A percentile compares a stretch with the other conserved stretches of the same genome.
Conservation (phyloP, 805 yeast genomes). For the Kregervanrija fluxuum region DNA sequence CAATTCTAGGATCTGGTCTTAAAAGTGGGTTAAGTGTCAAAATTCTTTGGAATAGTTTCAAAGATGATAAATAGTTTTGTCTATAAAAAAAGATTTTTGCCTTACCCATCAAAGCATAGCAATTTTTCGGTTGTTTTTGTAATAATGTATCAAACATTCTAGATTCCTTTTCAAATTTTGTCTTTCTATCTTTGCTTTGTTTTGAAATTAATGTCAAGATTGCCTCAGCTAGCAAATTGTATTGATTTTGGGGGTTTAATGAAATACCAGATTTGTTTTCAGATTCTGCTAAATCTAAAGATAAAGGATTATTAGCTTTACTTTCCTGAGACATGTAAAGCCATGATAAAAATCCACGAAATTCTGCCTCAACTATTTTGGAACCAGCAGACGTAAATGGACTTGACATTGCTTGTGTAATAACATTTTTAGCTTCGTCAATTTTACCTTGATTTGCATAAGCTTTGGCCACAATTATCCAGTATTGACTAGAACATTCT, state of each 20-base stretch:
- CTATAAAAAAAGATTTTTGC: constrained; percentile 74
- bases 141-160: constrained; percentile 59
- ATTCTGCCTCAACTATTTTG: constrained; percentile 37
- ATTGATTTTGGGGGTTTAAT: constrained; percentile 33
- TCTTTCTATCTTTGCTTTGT: constrained; percentile 52
- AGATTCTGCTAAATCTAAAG: constrained; percentile 22
- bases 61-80: constrained; percentile 64
- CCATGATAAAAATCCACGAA: constrained; percentile 71
- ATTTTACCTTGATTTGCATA: constrained; percentile 57
- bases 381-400: constrained; percentile 24
- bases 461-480: constrained; percentile 80
- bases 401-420: constrained; percentile 49
- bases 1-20: constrained; percentile 89
- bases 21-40: constrained; percentile 68
- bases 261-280: constrained; percentile 39
- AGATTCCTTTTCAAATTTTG: constrained; percentile 63
- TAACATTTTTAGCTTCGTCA: constrained; percentile 57
- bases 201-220: constrained; percentile 55
- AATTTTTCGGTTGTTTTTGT: constrained; percentile 49
- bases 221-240: constrained; percentile 60
- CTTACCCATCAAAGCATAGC: constrained; percentile 73
- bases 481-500: constrained; percentile 63
- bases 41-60: constrained; percentile 78
- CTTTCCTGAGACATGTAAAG: constrained; percentile 45
- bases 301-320: constrained; percentile 12